Evolutionary conservation across 164 flowering plant species (phyloP).

Genomic region (Vitis labrusca): DNA sequence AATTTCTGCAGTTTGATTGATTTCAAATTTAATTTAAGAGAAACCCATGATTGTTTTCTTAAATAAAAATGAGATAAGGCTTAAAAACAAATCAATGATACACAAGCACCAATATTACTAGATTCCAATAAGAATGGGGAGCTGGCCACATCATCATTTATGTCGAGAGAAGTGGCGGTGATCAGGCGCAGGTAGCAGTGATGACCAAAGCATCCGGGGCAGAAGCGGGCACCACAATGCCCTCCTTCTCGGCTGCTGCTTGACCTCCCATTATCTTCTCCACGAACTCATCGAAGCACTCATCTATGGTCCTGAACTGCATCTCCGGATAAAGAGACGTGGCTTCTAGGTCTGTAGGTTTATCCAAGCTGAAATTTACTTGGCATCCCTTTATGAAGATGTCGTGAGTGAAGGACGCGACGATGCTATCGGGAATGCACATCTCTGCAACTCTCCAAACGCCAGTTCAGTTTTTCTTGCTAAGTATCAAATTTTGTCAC

Average conservation of each 20-base stretch:
- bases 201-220: neutral
- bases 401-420: constrained; percentile 51
- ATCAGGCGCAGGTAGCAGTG: neutral
- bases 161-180: too few species aligned
- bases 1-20: too few species aligned
- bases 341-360: constrained; percentile 28
- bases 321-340: constrained; percentile 41
- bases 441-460: constrained; percentile 16
- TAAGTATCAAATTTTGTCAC: too few species aligned
- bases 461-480: too few species aligned
- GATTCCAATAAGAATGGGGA: too few species aligned
- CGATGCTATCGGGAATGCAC: constrained; percentile 26
- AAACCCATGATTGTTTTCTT: too few species aligned
- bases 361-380: constrained; percentile 34
- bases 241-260: constrained; percentile 4
- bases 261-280: constrained; percentile 2
- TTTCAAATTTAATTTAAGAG: too few species aligned
- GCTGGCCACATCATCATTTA: too few species aligned
- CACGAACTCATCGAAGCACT: constrained; percentile 45
- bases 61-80: too few species aligned
- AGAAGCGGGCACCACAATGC: neutral
- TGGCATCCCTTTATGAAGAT: constrained; percentile 63
- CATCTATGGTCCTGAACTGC: constrained; percentile 28
- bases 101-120: too few species aligned
- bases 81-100: too few species aligned